These are phyloP conservation scores for Eucalyptus tenuipes DNA, from an alignment of 345 rosid genomes.

Conservation along the genomic window DNA sequence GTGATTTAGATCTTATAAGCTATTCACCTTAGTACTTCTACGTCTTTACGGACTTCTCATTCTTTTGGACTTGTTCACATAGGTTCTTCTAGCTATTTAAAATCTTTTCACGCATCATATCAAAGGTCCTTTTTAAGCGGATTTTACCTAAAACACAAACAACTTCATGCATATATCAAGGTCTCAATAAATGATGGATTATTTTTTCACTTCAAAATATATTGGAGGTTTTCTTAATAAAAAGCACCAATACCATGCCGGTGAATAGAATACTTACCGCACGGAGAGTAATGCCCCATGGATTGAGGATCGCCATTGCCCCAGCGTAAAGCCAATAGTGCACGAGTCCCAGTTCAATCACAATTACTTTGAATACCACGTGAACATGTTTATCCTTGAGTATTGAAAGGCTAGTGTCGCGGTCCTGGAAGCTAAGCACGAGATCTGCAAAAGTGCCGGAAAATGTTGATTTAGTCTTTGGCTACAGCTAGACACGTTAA, in stretches of 20 bases:
- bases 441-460: not conserved
- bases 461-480: not conserved
- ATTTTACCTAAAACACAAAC: no score
- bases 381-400: not conserved
- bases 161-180: no score
- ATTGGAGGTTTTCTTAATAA: not conserved
- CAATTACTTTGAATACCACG: slow-evolving; percentile 6
- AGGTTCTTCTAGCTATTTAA: no score
- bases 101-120: no score
- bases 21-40: no score
- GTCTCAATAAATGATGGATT: no score
- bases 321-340: slow-evolving; percentile 30
- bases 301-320: not conserved
- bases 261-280: not conserved
- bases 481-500: no score
- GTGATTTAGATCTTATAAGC: no score
- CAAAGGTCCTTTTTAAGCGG: no score
- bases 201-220: no score
- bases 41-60: no score
- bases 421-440: not conserved
- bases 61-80: no score
- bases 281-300: slow-evolving; percentile 2
- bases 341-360: not conserved
- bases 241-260: not conserved
- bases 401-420: not conserved